These are phyloP conservation scores for Neofusicoccum laricinum DNA, from an alignment of 2,329 filamentous ascomycete species.

Conservation along the genomic window DNA sequence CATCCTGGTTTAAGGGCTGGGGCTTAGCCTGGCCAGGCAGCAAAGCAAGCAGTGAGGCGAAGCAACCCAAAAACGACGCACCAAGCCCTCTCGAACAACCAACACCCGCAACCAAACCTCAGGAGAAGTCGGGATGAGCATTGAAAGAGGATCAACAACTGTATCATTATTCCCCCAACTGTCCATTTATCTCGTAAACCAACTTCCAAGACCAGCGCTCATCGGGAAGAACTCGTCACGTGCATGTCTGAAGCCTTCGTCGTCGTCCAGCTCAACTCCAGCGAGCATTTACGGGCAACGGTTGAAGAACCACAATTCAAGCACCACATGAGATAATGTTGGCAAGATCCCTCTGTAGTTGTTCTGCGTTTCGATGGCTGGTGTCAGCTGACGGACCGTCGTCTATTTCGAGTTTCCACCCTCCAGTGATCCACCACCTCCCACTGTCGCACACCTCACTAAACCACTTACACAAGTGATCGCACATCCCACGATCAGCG, in stretches of 20 bases:
- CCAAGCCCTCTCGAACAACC: not conserved
- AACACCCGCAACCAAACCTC: not conserved
- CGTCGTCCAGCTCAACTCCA: too few species aligned
- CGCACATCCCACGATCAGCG: not conserved
- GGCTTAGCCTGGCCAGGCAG: slow-evolving; percentile 13
- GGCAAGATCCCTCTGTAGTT: too few species aligned
- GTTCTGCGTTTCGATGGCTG: not conserved
- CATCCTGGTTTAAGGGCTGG: not conserved
- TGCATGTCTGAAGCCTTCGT: too few species aligned
- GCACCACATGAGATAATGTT: too few species aligned
- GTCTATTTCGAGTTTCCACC: not conserved
- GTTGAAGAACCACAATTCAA: too few species aligned
- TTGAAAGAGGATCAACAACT: not conserved
- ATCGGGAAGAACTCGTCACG: too few species aligned
- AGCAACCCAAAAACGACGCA: not conserved
- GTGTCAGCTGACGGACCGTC: not conserved
- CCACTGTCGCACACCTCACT: not conserved
- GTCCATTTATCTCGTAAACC: not conserved
- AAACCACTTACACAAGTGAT: not conserved
- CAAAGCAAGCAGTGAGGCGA: slow-evolving; percentile 1
- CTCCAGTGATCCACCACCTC: not conserved
- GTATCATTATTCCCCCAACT: not conserved
- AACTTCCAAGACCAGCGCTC: not conserved
- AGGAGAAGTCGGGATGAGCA: not conserved
- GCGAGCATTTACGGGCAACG: too few species aligned